Conservation (phyloP, 2,329 filamentous ascomycete species). For the Fusarium sp. region DNA sequence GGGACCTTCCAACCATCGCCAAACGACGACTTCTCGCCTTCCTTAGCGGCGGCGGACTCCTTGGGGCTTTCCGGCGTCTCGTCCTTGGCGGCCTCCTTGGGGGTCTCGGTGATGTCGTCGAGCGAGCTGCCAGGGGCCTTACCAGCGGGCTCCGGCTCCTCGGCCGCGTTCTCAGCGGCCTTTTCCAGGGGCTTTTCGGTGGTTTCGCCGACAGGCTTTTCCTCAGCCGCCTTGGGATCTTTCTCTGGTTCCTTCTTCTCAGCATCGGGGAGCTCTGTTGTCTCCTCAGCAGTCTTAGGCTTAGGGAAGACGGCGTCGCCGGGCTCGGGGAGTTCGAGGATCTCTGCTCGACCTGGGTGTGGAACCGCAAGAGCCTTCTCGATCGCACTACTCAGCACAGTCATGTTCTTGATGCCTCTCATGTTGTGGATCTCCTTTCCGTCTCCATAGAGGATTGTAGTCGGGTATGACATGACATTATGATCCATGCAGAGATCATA, state of each 20-base stretch:
- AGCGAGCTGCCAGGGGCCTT: constrained; percentile 29
- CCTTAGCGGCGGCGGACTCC: constrained; percentile 43
- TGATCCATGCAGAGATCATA: constrained; percentile 81
- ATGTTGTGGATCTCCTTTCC: constrained; percentile 75
- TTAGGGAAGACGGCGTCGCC: constrained; percentile 67
- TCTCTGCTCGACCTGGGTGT: constrained; percentile 80
- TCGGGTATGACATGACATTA: constrained; percentile 78
- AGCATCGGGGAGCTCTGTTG: constrained; percentile 18
- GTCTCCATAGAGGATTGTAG: constrained; percentile 83
- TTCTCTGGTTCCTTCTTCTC: constrained; percentile 35
- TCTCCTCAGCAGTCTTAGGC: constrained; percentile 15
- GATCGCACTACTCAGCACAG: constrained; percentile 74
- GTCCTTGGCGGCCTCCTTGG: constrained; percentile 35
- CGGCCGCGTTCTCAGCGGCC: constrained; percentile 27
- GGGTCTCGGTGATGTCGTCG: constrained; percentile 43
- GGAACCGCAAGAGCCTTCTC: constrained; percentile 82
- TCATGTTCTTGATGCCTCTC: constrained; percentile 75
- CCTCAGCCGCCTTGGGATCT: constrained; percentile 52
- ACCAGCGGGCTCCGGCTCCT: constrained; percentile 33
- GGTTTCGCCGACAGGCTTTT: constrained; percentile 24
- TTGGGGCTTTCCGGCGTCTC: constrained; percentile 21
- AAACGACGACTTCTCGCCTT: constrained; percentile 41
- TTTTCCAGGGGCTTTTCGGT: constrained; percentile 34
- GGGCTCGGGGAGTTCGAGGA: constrained; percentile 76
- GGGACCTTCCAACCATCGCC: constrained; percentile 47